Conservation (phyloP, 352 stramenopile species). For the Blastocystis sp. region DNA sequence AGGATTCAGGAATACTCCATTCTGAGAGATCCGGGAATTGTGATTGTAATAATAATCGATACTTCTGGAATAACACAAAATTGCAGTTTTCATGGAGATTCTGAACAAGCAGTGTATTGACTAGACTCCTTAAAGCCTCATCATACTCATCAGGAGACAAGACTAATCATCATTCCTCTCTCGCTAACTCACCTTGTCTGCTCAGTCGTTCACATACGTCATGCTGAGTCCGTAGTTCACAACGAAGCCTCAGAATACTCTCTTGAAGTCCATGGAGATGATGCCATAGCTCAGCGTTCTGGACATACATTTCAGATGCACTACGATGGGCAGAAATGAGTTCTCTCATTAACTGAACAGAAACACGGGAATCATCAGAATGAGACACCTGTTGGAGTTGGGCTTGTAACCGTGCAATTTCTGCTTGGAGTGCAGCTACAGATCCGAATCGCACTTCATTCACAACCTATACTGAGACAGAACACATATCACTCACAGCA, state of each 20-base stretch:
- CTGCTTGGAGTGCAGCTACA: constrained; percentile 13
- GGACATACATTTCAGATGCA: background rate
- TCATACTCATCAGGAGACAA: background rate
- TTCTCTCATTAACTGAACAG: background rate
- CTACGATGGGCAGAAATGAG: background rate
- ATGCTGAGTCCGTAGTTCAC: constrained; percentile 5
- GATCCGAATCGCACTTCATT: constrained; percentile 46
- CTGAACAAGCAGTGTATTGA: background rate
- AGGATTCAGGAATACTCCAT: background rate
- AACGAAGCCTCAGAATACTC: background rate
- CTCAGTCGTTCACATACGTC: background rate
- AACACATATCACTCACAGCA: constrained; percentile 78
- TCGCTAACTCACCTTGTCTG: background rate
- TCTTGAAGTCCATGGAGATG: background rate
- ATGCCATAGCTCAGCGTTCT: background rate
- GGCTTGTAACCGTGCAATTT: constrained; percentile 11
- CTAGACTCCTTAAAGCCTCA: background rate
- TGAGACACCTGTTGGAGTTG: background rate
- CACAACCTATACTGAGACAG: constrained; percentile 70
- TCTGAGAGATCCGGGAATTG: background rate
- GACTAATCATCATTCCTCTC: background rate
- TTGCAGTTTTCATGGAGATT: background rate
- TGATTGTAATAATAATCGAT: background rate
- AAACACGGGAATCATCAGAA: background rate
- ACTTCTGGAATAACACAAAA: constrained; percentile 23